Conservation (phyloP, 129 eudicot genomes). For the Helianthus annuus region HanXRQr2.0-SUNRISE NC_035443.2:161558521-161559020, state of each 20-base stretch:
- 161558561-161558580: too few species aligned
- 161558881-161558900: slow-evolving; percentile 22
- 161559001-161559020: too few species aligned
- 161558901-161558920: slow-evolving; percentile 26
- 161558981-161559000: too few species aligned
- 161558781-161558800: neutral
- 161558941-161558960: too few species aligned
- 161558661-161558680: slow-evolving; percentile 25
- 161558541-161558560: too few species aligned
- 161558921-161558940: slow-evolving; percentile 12
- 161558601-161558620: slow-evolving; percentile 4
- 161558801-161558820: slow-evolving; percentile 14
- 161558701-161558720: neutral
- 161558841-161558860: slow-evolving; percentile 16
- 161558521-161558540: too few species aligned
- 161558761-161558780: neutral
- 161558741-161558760: neutral
- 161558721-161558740: neutral
- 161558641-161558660: slow-evolving; percentile 18
- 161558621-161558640: slow-evolving; percentile 26
- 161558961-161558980: too few species aligned
- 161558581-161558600: too few species aligned
- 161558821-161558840: slow-evolving; percentile 21
- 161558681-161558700: slow-evolving; percentile 20
- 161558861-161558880: slow-evolving; percentile 19